phyloP scores from a whole-genome alignment of 371 early-diverging fungal genomes.

The Apophysomyces elegans region DNA sequence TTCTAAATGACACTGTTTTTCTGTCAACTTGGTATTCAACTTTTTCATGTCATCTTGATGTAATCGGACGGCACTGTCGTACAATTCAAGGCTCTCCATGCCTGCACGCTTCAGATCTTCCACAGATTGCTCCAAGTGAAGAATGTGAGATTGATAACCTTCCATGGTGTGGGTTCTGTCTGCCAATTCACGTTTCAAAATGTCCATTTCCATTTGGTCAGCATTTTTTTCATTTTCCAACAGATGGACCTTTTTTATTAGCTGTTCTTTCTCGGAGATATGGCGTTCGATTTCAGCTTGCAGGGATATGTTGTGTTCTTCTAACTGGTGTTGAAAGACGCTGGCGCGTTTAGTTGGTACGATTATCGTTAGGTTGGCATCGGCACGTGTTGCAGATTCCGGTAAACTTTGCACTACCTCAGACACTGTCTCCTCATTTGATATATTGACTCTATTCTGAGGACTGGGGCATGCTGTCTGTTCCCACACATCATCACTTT shows the following conservation, averaged over 20 bases:
- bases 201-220: background rate
- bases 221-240: background rate
- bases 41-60: constrained; percentile 30
- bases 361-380: constrained; percentile 8
- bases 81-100: constrained; percentile 42
- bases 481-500: too few species aligned
- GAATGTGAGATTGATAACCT: constrained; percentile 26
- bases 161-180: background rate
- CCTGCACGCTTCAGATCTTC: constrained; percentile 36
- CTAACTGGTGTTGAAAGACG: background rate
- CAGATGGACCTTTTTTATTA: background rate
- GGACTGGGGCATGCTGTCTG: too few species aligned
- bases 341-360: background rate
- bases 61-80: constrained; percentile 26
- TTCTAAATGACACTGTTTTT: constrained; percentile 21
- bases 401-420: constrained; percentile 6
- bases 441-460: too few species aligned
- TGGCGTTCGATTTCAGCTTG: background rate
- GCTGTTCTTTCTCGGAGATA: background rate
- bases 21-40: constrained; percentile 17
- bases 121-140: constrained; percentile 23
- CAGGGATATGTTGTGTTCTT: background rate
- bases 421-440: background rate
- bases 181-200: background rate
- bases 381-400: constrained; percentile 5